Percentiles rank a stretch among this genome's conserved stretches.
Evolutionary conservation across 2,329 filamentous ascomycete genomes (phyloP).

Genomic region (Cladophialophora exuberans): DNA sequence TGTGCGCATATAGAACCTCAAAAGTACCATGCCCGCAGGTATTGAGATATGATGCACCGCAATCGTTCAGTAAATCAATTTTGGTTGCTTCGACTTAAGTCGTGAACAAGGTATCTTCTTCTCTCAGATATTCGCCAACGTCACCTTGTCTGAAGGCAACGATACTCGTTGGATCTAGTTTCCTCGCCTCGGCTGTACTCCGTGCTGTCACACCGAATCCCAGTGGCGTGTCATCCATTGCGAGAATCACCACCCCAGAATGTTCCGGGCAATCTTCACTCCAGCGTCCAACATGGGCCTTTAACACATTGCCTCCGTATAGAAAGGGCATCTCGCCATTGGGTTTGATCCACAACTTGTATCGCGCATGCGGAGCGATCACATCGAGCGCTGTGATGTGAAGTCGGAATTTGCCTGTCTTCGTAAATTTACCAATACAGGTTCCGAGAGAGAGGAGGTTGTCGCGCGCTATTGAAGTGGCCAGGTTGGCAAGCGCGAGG

Average conservation of each 20-base stretch:
- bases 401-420: slow-evolving; percentile 91
- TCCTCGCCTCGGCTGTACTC: slow-evolving; percentile 78
- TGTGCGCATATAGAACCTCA: too few relatives aligned
- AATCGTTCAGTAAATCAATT: background rate
- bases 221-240: slow-evolving; percentile 85
- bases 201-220: slow-evolving; percentile 93
- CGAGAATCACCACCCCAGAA: slow-evolving; percentile 85
- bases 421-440: slow-evolving; percentile 93
- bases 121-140: slow-evolving; percentile 90
- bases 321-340: slow-evolving; percentile 98
- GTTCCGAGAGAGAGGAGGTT: slow-evolving; percentile 86
- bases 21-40: background rate
- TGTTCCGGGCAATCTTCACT: slow-evolving; percentile 93
- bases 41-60: background rate
- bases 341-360: slow-evolving; percentile 95
- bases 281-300: slow-evolving; percentile 80
- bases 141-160: slow-evolving; percentile 91
- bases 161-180: slow-evolving; percentile 87
- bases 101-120: slow-evolving; percentile 69
- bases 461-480: slow-evolving; percentile 80
- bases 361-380: slow-evolving; percentile 85
- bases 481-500: slow-evolving; percentile 86
- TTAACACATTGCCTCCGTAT: slow-evolving; percentile 88
- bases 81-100: slow-evolving; percentile 43
- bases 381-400: slow-evolving; percentile 91